Evolutionary conservation across 441 rosid genomes (phyloP).

Genomic region (Adansonia grandidieri): DNA sequence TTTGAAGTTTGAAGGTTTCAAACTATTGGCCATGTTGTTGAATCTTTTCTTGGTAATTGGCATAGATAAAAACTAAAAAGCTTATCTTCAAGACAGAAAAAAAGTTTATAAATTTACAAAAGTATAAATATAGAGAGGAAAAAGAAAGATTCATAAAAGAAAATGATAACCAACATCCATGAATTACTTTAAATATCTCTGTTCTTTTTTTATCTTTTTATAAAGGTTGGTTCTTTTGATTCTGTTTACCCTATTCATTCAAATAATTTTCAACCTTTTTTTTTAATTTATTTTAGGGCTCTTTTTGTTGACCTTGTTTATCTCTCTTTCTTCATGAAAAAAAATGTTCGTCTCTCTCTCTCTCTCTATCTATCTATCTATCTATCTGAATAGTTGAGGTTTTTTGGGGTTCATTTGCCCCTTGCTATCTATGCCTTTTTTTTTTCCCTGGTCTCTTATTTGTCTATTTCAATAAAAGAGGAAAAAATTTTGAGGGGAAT

Average conservation of each 20-base stretch:
- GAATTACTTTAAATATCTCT: slow-evolving; percentile 24
- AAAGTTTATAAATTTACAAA: not conserved
- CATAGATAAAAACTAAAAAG: not conserved
- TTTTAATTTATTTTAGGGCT: slow-evolving; percentile 11
- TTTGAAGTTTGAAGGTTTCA: slow-evolving; percentile 54
- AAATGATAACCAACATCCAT: slow-evolving; percentile 36
- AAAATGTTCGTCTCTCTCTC: slow-evolving; percentile 10
- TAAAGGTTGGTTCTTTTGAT: slow-evolving; percentile 28
- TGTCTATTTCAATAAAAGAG: slow-evolving; percentile 2
- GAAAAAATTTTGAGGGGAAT: slow-evolving; percentile 10
- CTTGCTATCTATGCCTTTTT: not conserved
- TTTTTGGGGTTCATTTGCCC: not conserved
- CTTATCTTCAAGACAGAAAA: not conserved
- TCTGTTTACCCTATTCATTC: slow-evolving; percentile 22
- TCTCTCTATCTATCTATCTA: slow-evolving; percentile 26
- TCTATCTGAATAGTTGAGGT: slow-evolving; percentile 1
- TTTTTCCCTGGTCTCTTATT: not conserved
- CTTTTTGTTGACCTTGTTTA: slow-evolving; percentile 29
- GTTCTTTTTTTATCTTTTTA: slow-evolving; percentile 22
- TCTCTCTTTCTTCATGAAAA: slow-evolving; percentile 23
- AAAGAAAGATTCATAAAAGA: slow-evolving; percentile 7
- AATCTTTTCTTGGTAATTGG: slow-evolving; percentile 29
- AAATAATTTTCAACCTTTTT: slow-evolving; percentile 23
- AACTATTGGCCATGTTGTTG: slow-evolving; percentile 24
- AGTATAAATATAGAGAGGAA: not conserved